These are phyloP conservation scores for Bauhinia variegata DNA, from an alignment of 306 rosid species.

Conservation along the genomic window DNA sequence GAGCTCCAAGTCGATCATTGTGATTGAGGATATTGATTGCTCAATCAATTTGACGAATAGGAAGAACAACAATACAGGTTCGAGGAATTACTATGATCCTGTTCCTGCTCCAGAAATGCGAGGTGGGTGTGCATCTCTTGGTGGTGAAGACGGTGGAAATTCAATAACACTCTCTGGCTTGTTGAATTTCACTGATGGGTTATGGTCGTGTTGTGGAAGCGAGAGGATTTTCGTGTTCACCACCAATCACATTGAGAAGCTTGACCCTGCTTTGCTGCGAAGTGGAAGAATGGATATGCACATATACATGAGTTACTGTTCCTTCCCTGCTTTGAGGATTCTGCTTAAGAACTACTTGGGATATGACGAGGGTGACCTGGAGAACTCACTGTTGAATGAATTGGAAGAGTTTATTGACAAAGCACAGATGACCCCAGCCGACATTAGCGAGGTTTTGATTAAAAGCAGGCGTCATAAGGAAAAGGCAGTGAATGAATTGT, in stretches of 20 bases:
- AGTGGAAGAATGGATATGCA: constrained; percentile 99
- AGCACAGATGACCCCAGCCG: constrained; percentile 92
- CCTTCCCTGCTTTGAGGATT: constrained; percentile 69
- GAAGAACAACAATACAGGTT: constrained; percentile 14
- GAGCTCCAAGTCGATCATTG: constrained; percentile 82
- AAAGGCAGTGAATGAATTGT: constrained; percentile 58
- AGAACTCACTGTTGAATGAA: constrained; percentile 26
- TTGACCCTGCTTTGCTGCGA: constrained; percentile 85
- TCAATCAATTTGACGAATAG: constrained; percentile 68
- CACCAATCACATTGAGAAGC: constrained; percentile 94
- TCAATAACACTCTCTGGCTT: constrained; percentile 87
- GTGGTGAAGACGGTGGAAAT: constrained; percentile 62
- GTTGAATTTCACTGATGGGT: constrained; percentile 89
- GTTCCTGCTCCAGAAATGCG: constrained; percentile 38
- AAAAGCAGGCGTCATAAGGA: constrained; percentile 69
- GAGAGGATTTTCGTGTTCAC: constrained; percentile 95
- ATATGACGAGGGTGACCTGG: constrained; percentile 48
- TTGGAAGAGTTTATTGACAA: constrained; percentile 55
- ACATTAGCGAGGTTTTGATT: constrained; percentile 86
- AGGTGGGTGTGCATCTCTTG: constrained; percentile 38
- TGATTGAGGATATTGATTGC: constrained; percentile 93
- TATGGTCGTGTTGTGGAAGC: constrained; percentile 98
- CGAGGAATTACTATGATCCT: constrained; percentile 41
- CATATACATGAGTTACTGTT: constrained; percentile 78
- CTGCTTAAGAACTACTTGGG: constrained; percentile 74